Evolutionary conservation across 2,329 filamentous ascomycete species (phyloP).

Genomic region (Nigrospora osmanthi): DNA sequence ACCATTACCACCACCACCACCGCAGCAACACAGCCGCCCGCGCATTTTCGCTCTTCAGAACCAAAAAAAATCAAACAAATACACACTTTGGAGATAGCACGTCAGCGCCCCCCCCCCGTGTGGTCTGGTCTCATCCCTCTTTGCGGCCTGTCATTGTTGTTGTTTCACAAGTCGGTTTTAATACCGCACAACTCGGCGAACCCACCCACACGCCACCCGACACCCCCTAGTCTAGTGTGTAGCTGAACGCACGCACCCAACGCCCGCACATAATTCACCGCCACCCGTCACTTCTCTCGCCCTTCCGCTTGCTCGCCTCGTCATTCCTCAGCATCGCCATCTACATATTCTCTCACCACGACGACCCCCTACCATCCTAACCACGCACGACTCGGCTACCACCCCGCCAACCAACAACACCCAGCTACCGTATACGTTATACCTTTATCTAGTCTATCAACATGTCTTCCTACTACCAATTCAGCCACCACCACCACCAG

Average conservation of each 20-base stretch:
- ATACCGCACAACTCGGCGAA: constrained; percentile 1
- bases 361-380: not conserved
- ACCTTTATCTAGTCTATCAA: constrained; percentile 14
- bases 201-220: not conserved
- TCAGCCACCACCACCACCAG: constrained; percentile 30
- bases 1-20: not conserved
- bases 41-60: not conserved
- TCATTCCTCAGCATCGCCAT: not conserved
- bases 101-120: not conserved
- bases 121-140: not conserved
- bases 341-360: not conserved
- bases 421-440: not conserved
- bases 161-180: constrained; percentile 1
- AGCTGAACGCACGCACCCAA: constrained; percentile 1
- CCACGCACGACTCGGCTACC: not conserved
- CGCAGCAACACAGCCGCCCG: not conserved
- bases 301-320: not conserved
- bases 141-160: not conserved
- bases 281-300: not conserved
- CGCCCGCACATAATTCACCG: not conserved
- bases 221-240: not conserved
- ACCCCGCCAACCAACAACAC: too few species aligned
- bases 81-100: not conserved
- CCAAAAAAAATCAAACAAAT: too few species aligned
- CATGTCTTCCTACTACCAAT: constrained; percentile 61